phyloP scores from a whole-genome alignment of 192 early-diverging fungal species.

The Cladochytrium replicatum region DNA sequence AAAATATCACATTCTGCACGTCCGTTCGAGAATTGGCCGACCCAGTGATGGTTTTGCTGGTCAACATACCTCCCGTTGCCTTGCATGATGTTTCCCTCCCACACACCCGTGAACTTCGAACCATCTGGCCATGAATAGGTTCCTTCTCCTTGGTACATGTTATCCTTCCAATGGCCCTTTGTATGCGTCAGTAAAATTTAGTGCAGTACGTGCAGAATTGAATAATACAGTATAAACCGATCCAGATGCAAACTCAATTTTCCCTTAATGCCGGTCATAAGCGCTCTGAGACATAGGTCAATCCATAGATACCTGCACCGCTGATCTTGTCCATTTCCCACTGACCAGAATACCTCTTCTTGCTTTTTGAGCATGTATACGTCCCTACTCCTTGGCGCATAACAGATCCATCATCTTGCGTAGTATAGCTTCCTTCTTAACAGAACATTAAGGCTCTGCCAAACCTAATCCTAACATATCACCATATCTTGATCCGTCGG shows the following conservation, averaged over 20 bases:
- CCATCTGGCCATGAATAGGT: conserved; percentile 26
- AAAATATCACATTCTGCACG: too few relatives aligned
- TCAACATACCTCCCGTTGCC: conserved; percentile 21
- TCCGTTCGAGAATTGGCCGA: conserved; percentile 25
- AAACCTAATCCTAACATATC: background rate
- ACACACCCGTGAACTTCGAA: conserved; percentile 19
- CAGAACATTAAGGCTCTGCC: background rate
- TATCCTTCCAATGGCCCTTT: conserved; percentile 23
- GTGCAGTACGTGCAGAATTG: background rate
- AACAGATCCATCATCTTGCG: conserved; percentile 1
- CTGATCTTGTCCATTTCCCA: conserved; percentile 16
- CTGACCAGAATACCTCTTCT: conserved; percentile 6
- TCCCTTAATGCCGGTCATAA: background rate
- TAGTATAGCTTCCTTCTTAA: conserved; percentile 17
- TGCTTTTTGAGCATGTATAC: conserved; percentile 3
- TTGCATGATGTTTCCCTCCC: conserved; percentile 18
- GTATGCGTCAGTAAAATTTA: background rate
- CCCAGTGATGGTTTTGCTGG: conserved; percentile 17
- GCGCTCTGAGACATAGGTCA: background rate
- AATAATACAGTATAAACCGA: conserved; percentile 21
- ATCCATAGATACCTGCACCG: conserved; percentile 6
- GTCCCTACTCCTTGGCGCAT: conserved; percentile 8
- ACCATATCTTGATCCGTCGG: conserved; percentile 29
- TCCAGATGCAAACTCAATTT: conserved; percentile 12
- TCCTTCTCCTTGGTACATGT: conserved; percentile 24